These are phyloP conservation scores for Trichophyton schoenleinii DNA, from an alignment of 2,329 filamentous ascomycete species.

Conservation along the genomic window DNA sequence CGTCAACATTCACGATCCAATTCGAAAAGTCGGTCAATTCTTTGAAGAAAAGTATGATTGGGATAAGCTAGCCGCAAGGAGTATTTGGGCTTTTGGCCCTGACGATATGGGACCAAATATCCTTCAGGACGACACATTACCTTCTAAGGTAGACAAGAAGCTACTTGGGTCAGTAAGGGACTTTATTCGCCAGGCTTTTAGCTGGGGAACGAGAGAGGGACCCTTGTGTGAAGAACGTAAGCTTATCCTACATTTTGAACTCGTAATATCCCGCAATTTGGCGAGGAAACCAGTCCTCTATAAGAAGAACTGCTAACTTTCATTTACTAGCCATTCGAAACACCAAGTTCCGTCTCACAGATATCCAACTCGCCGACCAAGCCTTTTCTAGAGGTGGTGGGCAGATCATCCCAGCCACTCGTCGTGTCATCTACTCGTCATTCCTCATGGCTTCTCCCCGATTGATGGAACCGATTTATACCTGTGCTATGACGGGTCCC, in stretches of 20 bases:
- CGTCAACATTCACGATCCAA: conserved; percentile 84
- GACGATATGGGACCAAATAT: conserved; percentile 93
- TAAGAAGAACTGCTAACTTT: conserved; percentile 6
- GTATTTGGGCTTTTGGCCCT: conserved; percentile 97
- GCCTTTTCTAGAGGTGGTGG: conserved; percentile 91
- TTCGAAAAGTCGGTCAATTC: conserved; percentile 86
- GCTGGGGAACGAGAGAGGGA: conserved; percentile 90
- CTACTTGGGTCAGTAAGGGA: conserved; percentile 76
- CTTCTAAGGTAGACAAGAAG: conserved; percentile 89
- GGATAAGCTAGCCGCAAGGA: conserved; percentile 85
- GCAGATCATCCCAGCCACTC: conserved; percentile 91
- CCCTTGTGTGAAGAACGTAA: conserved; percentile 94
- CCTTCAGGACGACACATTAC: conserved; percentile 88
- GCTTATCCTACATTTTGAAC: conserved; percentile 26
- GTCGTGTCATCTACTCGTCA: conserved; percentile 84
- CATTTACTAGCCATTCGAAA: conserved; percentile 68
- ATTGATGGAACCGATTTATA: conserved; percentile 93
- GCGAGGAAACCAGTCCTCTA: conserved; percentile 6
- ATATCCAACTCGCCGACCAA: conserved; percentile 72
- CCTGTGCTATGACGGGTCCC: conserved; percentile 82
- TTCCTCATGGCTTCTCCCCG: conserved; percentile 95
- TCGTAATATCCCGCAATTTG: conserved; percentile 5
- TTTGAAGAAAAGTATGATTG: conserved; percentile 96
- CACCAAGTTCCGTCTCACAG: conserved; percentile 92
- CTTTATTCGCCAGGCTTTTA: conserved; percentile 89